Evolutionary conservation across 352 stramenopile species (phyloP).

Genomic region (Phytophthora brassicae): DNA sequence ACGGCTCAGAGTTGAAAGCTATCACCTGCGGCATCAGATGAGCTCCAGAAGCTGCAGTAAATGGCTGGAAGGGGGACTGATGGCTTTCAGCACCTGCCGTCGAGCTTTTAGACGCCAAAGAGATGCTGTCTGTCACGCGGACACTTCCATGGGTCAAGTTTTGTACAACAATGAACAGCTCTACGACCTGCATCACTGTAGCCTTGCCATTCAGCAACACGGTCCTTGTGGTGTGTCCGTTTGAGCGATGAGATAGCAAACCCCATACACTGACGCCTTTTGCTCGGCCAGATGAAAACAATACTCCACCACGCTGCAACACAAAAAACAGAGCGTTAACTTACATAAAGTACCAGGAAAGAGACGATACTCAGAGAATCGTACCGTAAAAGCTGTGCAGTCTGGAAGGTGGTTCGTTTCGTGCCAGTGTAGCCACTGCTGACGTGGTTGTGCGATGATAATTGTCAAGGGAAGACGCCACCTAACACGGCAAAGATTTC

Average conservation of each 20-base stretch:
- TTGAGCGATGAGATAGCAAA: constrained; percentile 50
- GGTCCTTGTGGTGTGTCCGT: constrained; percentile 55
- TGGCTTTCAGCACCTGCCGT: background rate
- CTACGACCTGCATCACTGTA: constrained; percentile 55
- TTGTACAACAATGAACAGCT: constrained; percentile 59
- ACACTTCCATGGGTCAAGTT: constrained; percentile 35
- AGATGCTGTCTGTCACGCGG: constrained; percentile 41
- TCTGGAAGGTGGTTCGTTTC: constrained; percentile 40
- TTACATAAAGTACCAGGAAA: background rate
- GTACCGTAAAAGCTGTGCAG: constrained; percentile 37
- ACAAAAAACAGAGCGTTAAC: background rate
- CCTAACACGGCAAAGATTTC: constrained; percentile 30
- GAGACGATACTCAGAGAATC: constrained; percentile 1
- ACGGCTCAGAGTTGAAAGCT: constrained; percentile 36
- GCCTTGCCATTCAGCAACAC: constrained; percentile 47
- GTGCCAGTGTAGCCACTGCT: constrained; percentile 45
- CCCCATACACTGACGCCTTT: constrained; percentile 40
- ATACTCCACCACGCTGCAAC: constrained; percentile 23
- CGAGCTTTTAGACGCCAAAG: constrained; percentile 5
- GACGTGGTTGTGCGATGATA: constrained; percentile 1
- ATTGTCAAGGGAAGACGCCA: constrained; percentile 30
- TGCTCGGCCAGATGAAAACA: constrained; percentile 38
- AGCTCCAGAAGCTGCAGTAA: constrained; percentile 39
- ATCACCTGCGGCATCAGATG: constrained; percentile 48
- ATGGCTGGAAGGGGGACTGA: constrained; percentile 28